phyloP scores from a whole-genome alignment of 805 yeast genomes.

The Myxozyma mucilagina region DNA sequence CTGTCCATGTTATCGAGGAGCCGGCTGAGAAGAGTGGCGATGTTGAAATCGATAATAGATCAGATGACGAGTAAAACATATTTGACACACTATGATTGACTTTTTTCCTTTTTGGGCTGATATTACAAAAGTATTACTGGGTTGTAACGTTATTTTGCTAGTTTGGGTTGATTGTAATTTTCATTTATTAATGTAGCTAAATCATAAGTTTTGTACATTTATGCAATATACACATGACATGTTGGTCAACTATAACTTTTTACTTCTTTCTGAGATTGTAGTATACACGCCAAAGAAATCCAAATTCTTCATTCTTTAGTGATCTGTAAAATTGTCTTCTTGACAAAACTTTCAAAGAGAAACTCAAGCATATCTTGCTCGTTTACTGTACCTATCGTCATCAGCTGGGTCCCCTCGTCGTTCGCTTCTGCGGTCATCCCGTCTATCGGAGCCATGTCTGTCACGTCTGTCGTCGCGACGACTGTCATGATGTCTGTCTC shows the following conservation, averaged over 20 bases:
- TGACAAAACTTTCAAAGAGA: neutral
- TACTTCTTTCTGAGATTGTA: neutral
- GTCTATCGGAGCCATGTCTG: slow-evolving; percentile 22
- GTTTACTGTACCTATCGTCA: slow-evolving; percentile 32
- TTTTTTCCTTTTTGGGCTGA: neutral
- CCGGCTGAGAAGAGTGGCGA: neutral
- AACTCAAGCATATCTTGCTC: slow-evolving; percentile 14
- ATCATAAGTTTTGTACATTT: neutral
- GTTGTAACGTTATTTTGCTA: neutral
- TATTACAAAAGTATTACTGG: slow-evolving; percentile 5
- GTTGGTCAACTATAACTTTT: neutral
- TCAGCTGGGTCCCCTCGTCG: slow-evolving; percentile 34
- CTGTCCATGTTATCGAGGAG: slow-evolving; percentile 26
- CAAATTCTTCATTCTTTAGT: no score
- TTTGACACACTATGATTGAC: neutral
- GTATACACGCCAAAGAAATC: neutral
- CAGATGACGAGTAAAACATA: slow-evolving; percentile 2
- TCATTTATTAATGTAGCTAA: neutral
- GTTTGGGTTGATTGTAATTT: neutral
- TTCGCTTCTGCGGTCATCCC: slow-evolving; percentile 26
- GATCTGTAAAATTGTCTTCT: no score
- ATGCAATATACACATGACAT: neutral
- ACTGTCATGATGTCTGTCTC: slow-evolving; percentile 23
- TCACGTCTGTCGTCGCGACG: slow-evolving; percentile 35
- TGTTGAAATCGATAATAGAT: slow-evolving; percentile 5